Evolutionary conservation across 164 flowering plant species (phyloP).

Genomic region (Magnolia kwangsiensis): DNA sequence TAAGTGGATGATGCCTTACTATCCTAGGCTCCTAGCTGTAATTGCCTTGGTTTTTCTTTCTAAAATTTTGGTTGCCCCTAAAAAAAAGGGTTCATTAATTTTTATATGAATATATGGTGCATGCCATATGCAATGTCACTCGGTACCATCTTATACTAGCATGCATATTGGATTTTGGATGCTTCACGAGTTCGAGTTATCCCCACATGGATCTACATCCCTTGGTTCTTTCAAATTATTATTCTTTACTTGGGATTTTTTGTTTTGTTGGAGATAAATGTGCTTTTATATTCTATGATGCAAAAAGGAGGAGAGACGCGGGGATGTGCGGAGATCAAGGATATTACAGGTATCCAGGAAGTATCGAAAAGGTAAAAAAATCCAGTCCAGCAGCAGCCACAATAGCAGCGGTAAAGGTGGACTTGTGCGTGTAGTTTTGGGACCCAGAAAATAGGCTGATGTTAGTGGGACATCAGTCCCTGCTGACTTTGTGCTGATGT

Average conservation of each 20-base stretch:
- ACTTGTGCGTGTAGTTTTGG: too few relatives aligned
- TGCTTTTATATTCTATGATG: background rate
- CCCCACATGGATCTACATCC: too few relatives aligned
- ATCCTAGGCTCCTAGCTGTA: background rate
- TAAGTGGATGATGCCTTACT: background rate
- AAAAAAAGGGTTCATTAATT: too few relatives aligned
- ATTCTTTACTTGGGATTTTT: too few relatives aligned
- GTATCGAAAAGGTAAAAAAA: too few relatives aligned
- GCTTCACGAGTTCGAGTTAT: background rate
- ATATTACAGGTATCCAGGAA: background rate
- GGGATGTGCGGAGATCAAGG: background rate
- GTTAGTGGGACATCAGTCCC: too few relatives aligned
- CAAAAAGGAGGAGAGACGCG: background rate
- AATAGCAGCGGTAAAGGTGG: too few relatives aligned
- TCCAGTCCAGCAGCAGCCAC: background rate
- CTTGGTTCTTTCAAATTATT: too few relatives aligned
- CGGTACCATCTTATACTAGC: background rate
- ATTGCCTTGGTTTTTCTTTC: background rate
- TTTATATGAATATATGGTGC: background rate
- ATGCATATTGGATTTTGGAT: background rate
- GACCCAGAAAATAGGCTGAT: too few relatives aligned
- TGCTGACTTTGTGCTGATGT: too few relatives aligned
- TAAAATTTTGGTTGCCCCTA: too few relatives aligned
- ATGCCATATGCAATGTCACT: background rate
- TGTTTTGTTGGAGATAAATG: background rate